Evolutionary conservation across 2,329 filamentous ascomycete genomes (phyloP), one percentile per base, ranked within the genome.

Genomic region (Drechslerella coelobrocha): DNA sequence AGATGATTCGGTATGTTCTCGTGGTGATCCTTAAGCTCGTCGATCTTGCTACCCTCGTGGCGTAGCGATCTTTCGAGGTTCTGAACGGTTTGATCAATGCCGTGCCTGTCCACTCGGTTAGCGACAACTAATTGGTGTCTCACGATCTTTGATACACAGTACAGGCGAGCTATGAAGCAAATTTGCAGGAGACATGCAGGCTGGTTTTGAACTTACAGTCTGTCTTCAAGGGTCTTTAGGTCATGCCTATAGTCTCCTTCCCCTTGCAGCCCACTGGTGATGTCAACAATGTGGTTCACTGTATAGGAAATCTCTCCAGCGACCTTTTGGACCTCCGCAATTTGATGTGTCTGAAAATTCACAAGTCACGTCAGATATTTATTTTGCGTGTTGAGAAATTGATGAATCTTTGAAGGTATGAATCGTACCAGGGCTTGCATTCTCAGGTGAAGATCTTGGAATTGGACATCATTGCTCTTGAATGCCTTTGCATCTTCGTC

Each of bases 361-460:
- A 10, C 2, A 5, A 3, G 19, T 45, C 10, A 23, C n/a, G 41
- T 31, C n/a, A 21, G 14, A 37, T 31, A 23, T 55, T 41, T 3
- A 45, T 26, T 37, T 45, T 50, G 23, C 41, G 78, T 86, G 86
- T 62, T 7, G 91, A 81, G 74, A 83, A 84, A n/a, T n/a, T n/a
- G 27, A 5, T 10, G 19, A 12, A 52, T 6, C 9, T 5, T 21
- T 19, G 41, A 10, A 7, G 41, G 10, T 4, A 19, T 19, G n/a
- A n/a, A n/a, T 6, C 52, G n/a, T 66, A 72, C 68, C 68, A 91
- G 82, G 74, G 82, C 83, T 78, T 92, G 91, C 17, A 97, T 81
- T 29, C 92, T 89, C 81, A 89, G 89, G 81, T 96, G 89, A 12
- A 97, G 83, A 77, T 97, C 92, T 31, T 84, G 83, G 77, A 97